These are phyloP conservation scores for sunflower (Helianthus annuus) DNA, from an alignment of 129 eudicot species.

Conservation along the genomic window HanXRQr2.0-SUNRISE NC_035434.2:55928797-55929296, in stretches of 20 bases:
- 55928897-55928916: slow-evolving; percentile 38
- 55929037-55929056: slow-evolving; percentile 44
- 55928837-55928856: slow-evolving; percentile 10
- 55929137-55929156: slow-evolving; percentile 50
- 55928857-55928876: slow-evolving; percentile 15
- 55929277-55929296: too few species aligned
- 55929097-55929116: slow-evolving; percentile 48
- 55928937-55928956: slow-evolving; percentile 55
- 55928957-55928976: slow-evolving; percentile 71
- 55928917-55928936: slow-evolving; percentile 39
- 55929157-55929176: too few species aligned
- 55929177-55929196: too few species aligned
- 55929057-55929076: slow-evolving; percentile 61
- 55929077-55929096: slow-evolving; percentile 71
- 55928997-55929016: slow-evolving; percentile 42
- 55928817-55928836: background rate
- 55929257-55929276: too few species aligned
- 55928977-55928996: slow-evolving; percentile 67
- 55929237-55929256: too few species aligned
- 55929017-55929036: slow-evolving; percentile 46
- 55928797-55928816: background rate
- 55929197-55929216: too few species aligned
- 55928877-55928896: slow-evolving; percentile 24
- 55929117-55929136: slow-evolving; percentile 70
- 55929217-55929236: too few species aligned